These are phyloP conservation scores for Sedum album DNA, from an alignment of 164 flowering plant species.

Conservation along the genomic window DNA sequence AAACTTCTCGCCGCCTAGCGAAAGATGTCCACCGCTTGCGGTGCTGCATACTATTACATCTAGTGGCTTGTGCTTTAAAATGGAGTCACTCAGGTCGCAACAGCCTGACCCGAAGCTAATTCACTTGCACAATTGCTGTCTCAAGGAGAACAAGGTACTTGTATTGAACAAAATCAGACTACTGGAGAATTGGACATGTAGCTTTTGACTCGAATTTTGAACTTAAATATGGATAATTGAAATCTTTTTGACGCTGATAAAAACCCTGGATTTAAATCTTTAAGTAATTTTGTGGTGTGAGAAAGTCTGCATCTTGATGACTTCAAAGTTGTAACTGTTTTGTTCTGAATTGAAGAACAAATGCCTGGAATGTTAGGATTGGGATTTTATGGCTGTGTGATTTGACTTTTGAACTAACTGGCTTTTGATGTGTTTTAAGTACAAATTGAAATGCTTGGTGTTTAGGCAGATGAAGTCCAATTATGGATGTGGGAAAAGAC, in stretches of 20 bases:
- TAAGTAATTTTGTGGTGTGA: neutral
- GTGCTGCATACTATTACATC: slow-evolving; percentile 77
- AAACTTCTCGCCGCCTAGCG: slow-evolving; percentile 69
- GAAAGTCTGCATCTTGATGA: neutral
- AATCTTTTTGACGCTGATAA: neutral
- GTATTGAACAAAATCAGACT: slow-evolving; percentile 1
- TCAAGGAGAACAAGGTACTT: slow-evolving; percentile 93
- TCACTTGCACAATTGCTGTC: slow-evolving; percentile 71
- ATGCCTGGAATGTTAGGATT: neutral
- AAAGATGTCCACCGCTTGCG: slow-evolving; percentile 94
- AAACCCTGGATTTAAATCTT: neutral
- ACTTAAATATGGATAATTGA: neutral
- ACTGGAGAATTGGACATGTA: too few species aligned
- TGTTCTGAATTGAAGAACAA: neutral
- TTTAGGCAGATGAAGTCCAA: neutral
- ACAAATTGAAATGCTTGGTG: neutral
- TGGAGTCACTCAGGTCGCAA: slow-evolving; percentile 48
- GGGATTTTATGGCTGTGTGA: neutral
- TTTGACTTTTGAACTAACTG: neutral
- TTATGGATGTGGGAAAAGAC: neutral
- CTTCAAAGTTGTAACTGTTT: neutral
- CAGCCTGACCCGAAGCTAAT: slow-evolving; percentile 48
- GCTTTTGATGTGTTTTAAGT: neutral
- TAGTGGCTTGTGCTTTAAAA: slow-evolving; percentile 72
- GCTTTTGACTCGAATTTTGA: too few species aligned